Percentiles rank a stretch among this genome's conserved stretches.
These are phyloP conservation scores for Penicillium canariense DNA, from an alignment of 495 filamentous ascomycete species.

Conservation along the genomic window DNA sequence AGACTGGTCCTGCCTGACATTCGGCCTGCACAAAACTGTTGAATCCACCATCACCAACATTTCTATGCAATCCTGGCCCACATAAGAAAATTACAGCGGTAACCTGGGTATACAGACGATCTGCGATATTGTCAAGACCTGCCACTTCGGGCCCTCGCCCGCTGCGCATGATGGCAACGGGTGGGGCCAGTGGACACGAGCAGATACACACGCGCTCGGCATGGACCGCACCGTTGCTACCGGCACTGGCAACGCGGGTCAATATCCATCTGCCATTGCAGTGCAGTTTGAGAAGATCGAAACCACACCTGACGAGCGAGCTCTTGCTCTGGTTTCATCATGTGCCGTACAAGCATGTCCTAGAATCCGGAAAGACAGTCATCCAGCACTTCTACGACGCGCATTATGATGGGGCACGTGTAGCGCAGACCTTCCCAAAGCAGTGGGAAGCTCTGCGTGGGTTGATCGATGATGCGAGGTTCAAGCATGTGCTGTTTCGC, in stretches of 20 bases:
- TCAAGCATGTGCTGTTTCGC: slow-evolving; percentile 51
- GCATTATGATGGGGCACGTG: slow-evolving; percentile 57
- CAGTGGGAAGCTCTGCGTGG: slow-evolving; percentile 52
- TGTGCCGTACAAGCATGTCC: slow-evolving; percentile 59
- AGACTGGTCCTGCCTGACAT: slow-evolving; percentile 65
- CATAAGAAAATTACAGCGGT: slow-evolving; percentile 65
- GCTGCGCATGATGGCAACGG: slow-evolving; percentile 61
- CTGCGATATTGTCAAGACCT: slow-evolving; percentile 56
- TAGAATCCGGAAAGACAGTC: slow-evolving; percentile 62
- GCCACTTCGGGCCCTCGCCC: slow-evolving; percentile 63
- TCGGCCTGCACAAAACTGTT: slow-evolving; percentile 48
- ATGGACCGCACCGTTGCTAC: slow-evolving; percentile 68
- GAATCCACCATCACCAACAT: slow-evolving; percentile 55
- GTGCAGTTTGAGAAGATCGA: slow-evolving; percentile 53
- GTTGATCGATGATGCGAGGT: slow-evolving; percentile 57
- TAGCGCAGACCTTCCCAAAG: slow-evolving; percentile 52
- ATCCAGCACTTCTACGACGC: slow-evolving; percentile 72
- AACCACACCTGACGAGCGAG: slow-evolving; percentile 63
- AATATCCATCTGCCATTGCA: slow-evolving; percentile 59
- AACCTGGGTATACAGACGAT: slow-evolving; percentile 67
- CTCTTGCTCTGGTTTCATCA: slow-evolving; percentile 72
- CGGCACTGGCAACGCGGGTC: slow-evolving; percentile 60
- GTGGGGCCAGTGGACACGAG: slow-evolving; percentile 69
- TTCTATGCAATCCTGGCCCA: slow-evolving; percentile 63
- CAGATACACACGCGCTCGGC: slow-evolving; percentile 54